These are phyloP conservation scores for Aspergillus unguis DNA, from an alignment of 2,329 filamentous ascomycete species.

Conservation along the genomic window DNA sequence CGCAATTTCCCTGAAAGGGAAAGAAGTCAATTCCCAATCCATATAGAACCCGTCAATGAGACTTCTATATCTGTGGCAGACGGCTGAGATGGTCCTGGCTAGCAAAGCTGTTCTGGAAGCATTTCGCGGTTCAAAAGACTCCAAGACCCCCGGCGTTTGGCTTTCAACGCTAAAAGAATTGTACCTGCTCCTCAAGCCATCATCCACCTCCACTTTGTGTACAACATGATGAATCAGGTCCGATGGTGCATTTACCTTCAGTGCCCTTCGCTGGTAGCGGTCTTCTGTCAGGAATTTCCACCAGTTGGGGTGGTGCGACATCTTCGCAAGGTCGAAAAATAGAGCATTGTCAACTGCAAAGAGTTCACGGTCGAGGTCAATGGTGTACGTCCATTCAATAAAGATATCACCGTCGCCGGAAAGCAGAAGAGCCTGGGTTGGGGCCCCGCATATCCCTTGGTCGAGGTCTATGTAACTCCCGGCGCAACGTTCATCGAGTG, in stretches of 20 bases:
- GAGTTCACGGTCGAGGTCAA: constrained; percentile 20
- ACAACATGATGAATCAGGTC: constrained; percentile 10
- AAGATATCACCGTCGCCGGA: background rate
- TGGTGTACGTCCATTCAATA: constrained; percentile 18
- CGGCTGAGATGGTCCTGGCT: background rate
- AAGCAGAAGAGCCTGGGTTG: constrained; percentile 4
- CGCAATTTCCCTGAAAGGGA: constrained; percentile 18
- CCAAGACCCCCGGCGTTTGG: background rate
- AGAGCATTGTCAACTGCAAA: constrained; percentile 13
- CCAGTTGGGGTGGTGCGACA: constrained; percentile 13
- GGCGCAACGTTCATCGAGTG: constrained; percentile 7
- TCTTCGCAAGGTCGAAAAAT: constrained; percentile 8
- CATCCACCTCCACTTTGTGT: constrained; percentile 9
- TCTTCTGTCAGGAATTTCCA: constrained; percentile 11
- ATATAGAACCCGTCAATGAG: constrained; percentile 12
- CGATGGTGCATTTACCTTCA: constrained; percentile 6
- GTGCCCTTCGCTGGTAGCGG: background rate
- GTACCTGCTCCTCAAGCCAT: background rate
- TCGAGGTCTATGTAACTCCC: constrained; percentile 15
- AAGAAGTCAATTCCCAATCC: constrained; percentile 13
- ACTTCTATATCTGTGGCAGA: background rate
- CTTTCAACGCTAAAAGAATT: background rate
- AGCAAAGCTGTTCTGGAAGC: constrained; percentile 10
- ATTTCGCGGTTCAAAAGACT: background rate
- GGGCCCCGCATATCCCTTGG: constrained; percentile 12